Evolutionary conservation across 768 basidiomycete genomes (phyloP).

Genomic region (Boletus rufocinnamomeus): DNA sequence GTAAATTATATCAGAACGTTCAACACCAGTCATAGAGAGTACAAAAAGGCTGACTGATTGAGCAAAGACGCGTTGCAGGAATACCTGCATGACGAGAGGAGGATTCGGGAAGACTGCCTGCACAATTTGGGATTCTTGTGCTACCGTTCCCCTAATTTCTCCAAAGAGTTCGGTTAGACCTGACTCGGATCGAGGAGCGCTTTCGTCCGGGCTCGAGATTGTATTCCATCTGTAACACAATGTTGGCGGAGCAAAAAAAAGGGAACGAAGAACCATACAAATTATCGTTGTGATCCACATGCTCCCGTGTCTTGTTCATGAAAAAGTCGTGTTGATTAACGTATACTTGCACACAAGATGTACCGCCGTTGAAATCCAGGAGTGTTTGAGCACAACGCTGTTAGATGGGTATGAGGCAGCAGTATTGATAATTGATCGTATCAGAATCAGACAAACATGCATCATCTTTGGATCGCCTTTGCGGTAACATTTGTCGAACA

Average conservation of each 20-base stretch:
- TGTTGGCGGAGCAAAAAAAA: not conserved
- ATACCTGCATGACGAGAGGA: conserved; percentile 95
- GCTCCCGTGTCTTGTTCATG: conserved; percentile 85
- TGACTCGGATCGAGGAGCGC: conserved; percentile 74
- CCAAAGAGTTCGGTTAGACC: conserved; percentile 78
- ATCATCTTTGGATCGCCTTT: conserved; percentile 99
- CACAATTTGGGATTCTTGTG: conserved; percentile 95
- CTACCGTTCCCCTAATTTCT: conserved; percentile 89
- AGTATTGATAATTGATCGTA: conserved; percentile 5
- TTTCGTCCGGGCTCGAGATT: conserved; percentile 77
- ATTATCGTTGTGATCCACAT: conserved; percentile 54
- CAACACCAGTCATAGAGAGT: not conserved
- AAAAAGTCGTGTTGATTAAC: conserved; percentile 99
- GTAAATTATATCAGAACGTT: conserved; percentile 5
- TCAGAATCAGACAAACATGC: conserved; percentile 63
- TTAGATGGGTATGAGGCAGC: conserved; percentile 12
- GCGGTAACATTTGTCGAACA: conserved; percentile 95
- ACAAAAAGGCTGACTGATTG: conserved; percentile 72
- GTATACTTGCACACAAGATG: conserved; percentile 96
- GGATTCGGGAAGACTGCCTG: conserved; percentile 99
- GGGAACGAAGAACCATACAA: conserved; percentile 45
- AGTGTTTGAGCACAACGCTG: conserved; percentile 98
- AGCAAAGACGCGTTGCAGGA: conserved; percentile 95
- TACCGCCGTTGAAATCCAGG: conserved; percentile 96
- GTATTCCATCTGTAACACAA: conserved; percentile 66